These are phyloP conservation scores for Coniochaeta sp. DNA, from an alignment of 2,329 filamentous ascomycete species.

Conservation along the genomic window DNA sequence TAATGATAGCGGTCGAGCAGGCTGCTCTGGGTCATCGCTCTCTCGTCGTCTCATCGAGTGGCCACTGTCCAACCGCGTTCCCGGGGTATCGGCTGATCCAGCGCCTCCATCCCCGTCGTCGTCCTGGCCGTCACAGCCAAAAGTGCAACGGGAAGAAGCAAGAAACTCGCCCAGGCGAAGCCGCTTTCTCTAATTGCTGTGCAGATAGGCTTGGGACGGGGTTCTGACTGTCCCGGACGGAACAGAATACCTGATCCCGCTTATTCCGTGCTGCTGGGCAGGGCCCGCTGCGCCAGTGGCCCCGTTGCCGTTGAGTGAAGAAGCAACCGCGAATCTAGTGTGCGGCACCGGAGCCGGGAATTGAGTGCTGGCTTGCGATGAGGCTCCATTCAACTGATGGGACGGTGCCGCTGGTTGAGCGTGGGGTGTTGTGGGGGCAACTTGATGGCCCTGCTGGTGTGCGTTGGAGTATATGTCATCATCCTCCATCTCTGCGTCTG, in stretches of 20 bases:
- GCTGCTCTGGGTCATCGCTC: too few species aligned
- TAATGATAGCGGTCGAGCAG: too few species aligned
- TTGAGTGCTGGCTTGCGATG: neutral
- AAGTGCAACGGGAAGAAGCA: too few species aligned
- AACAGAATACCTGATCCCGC: neutral
- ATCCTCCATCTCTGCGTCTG: conserved; percentile 27
- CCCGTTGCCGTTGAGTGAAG: neutral
- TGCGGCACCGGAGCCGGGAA: neutral
- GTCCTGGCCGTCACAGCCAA: too few species aligned
- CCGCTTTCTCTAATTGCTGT: neutral
- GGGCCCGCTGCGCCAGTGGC: neutral
- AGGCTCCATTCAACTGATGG: neutral
- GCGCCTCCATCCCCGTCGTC: too few species aligned
- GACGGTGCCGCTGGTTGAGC: neutral
- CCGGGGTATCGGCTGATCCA: too few species aligned
- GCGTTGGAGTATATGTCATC: conserved; percentile 10
- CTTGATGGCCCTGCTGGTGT: neutral
- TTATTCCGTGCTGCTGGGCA: neutral
- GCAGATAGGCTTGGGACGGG: neutral
- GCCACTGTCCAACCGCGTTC: too few species aligned
- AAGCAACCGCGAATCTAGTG: neutral
- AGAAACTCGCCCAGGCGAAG: too few species aligned
- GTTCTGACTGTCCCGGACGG: neutral
- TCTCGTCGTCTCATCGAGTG: too few species aligned
- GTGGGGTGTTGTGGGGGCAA: neutral